Percentiles rank a stretch among this genome's conserved stretches.
These are phyloP conservation scores for Abrus pulchellus DNA, from an alignment of 306 rosid genomes.

Conservation along the genomic window DNA sequence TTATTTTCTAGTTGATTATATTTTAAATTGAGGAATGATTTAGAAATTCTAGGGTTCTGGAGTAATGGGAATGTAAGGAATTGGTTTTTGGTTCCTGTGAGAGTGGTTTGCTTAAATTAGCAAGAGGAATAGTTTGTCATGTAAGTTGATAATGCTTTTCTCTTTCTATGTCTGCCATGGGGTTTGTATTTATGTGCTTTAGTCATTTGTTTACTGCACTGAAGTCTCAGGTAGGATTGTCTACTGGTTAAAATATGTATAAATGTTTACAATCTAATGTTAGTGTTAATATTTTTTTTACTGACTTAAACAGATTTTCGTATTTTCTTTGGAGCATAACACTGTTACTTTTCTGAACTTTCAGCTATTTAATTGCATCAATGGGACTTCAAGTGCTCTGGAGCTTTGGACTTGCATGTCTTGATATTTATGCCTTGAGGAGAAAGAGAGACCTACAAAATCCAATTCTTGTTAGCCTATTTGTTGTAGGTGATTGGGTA, in stretches of 20 bases:
- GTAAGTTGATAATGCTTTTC: constrained; percentile 14
- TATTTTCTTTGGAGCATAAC: constrained; percentile 32
- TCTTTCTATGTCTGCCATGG: not conserved
- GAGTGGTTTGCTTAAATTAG: not conserved
- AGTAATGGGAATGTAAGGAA: constrained; percentile 3
- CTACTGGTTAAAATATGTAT: not conserved
- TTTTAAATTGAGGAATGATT: constrained; percentile 20
- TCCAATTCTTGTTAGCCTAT: constrained; percentile 91
- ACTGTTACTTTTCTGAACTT: constrained; percentile 38
- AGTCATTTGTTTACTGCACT: constrained; percentile 15
- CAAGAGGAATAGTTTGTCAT: not conserved
- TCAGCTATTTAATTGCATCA: constrained; percentile 96
- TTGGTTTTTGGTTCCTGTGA: not conserved
- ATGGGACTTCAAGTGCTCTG: constrained; percentile 98
- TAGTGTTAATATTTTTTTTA: not conserved
- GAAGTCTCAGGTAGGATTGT: constrained; percentile 5
- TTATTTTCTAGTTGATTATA: constrained; percentile 15
- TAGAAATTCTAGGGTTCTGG: not conserved
- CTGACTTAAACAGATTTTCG: constrained; percentile 19
- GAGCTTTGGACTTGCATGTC: constrained; percentile 98
- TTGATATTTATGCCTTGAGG: constrained; percentile 89
- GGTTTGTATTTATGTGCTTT: not conserved
- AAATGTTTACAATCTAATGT: constrained; percentile 14
- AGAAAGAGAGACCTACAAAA: constrained; percentile 86
- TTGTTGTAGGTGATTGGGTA: constrained; percentile 99